A percentile compares a stretch with the other conserved stretches of the same genome.
Evolutionary conservation across 2,329 filamentous ascomycete genomes (phyloP).

Genomic region (Harringtonia lauricola): DNA sequence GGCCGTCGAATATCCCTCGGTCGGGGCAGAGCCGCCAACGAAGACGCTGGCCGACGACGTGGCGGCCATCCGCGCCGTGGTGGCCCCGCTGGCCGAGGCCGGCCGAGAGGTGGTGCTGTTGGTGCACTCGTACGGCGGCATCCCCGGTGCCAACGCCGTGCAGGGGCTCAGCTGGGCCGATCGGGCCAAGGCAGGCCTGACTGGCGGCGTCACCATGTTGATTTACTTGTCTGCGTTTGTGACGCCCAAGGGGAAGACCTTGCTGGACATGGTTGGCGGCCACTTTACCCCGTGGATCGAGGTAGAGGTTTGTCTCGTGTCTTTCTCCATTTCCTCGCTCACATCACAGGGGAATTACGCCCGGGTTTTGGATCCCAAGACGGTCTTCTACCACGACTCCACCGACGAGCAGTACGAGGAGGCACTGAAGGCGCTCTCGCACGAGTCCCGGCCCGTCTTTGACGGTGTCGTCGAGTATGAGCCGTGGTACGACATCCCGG

Average conservation of each 20-base stretch:
- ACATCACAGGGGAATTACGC: neutral
- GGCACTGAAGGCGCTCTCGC: neutral
- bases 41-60: conserved; percentile 16
- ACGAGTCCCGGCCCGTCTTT: neutral
- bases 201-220: conserved; percentile 21
- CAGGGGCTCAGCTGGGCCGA: conserved; percentile 19
- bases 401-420: neutral
- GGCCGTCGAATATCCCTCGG: conserved; percentile 19
- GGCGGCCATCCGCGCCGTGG: neutral
- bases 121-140: conserved; percentile 8
- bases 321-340: neutral
- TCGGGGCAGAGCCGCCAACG: conserved; percentile 18
- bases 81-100: neutral
- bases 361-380: neutral
- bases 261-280: conserved; percentile 14
- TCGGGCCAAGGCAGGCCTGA: conserved; percentile 18
- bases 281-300: conserved; percentile 15
- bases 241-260: conserved; percentile 12
- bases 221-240: conserved; percentile 19
- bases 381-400: conserved; percentile 3
- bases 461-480: neutral
- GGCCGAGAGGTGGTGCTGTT: conserved; percentile 1
- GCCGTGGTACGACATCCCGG: conserved; percentile 2
- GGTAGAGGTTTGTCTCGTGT: neutral
- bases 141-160: conserved; percentile 18